Base-by-base conservation (phyloP, 2,329 filamentous ascomycete genomes). In the Venturia effusa region DNA sequence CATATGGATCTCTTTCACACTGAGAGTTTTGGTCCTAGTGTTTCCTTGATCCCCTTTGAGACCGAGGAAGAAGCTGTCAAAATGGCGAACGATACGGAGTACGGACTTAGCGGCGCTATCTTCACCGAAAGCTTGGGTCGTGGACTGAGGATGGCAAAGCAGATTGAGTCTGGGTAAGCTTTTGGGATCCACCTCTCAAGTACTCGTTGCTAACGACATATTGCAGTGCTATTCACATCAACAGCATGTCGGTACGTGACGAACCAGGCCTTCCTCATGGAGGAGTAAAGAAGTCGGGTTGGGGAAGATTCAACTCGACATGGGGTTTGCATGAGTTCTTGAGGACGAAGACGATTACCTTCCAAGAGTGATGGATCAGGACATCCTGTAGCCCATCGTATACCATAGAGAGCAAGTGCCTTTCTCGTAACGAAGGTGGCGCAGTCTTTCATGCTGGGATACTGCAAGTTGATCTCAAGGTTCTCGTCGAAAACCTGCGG, bases 241-340 rank as follows among this genome's bases (percentile, higher is more conserved):
- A 81, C 67, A 71, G 73, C 8, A 81, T 80, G 79, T 79, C 73
- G 22, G 74, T 81, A 11, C 80, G 81, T 66, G 80, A 82, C 63
- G 80, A 82, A 68, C 69, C 73, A 10, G 70, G 68, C 6, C 69
- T 81, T 51, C 79, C 80, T 10, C 79, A 81, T 67, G 80, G 80
- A 17, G 80, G 80, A 22, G 74, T 74, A 0, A 81, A 81, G 71
- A 74, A 74, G 66, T 79, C 77, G 64, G 80, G 80, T 0, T 82
- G 75, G 70, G 79, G 79, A 4, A 68, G 78, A 1, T 80, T 80
- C 69, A 79, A 79, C 66, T 76, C 70, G 0, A 69, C 72, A 15
- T 75, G 74, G 73, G 78, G 79, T 1, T 67, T 81, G 55, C 74
- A 80, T 4, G 79, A 81, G 70, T 80, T 79, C 65, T 63, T 80